Evolutionary conservation across 2,329 filamentous ascomycete genomes (phyloP).

Genomic region (Ambrosiella beaveri): DNA sequence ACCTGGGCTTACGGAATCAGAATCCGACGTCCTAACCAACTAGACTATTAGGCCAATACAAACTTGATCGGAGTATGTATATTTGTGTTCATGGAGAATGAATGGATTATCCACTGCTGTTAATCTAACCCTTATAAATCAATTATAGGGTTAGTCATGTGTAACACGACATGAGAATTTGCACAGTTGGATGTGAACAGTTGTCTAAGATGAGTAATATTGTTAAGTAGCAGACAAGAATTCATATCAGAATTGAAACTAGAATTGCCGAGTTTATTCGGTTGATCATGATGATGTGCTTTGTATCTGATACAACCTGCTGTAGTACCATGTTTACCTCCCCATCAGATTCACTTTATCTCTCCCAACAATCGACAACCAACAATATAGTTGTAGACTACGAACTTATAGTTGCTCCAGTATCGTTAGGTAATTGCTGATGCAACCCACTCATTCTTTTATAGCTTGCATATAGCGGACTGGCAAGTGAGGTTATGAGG

Average conservation of each 20-base stretch:
- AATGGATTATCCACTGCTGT: background rate
- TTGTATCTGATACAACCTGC: too few species aligned
- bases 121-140: background rate
- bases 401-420: too few species aligned
- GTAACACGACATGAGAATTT: background rate
- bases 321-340: too few species aligned
- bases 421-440: background rate
- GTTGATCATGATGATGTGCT: too few species aligned
- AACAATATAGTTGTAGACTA: too few species aligned
- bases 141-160: background rate
- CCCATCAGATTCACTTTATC: too few species aligned
- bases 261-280: too few species aligned
- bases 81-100: background rate
- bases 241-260: too few species aligned
- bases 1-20: slow-evolving; percentile 7
- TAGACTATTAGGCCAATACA: slow-evolving; percentile 9
- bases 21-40: slow-evolving; percentile 12
- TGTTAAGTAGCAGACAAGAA: background rate
- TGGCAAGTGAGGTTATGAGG: background rate
- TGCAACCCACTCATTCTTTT: background rate
- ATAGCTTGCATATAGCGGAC: background rate
- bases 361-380: background rate
- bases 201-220: background rate
- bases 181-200: background rate
- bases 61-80: background rate